Evolutionary conservation across 2,329 filamentous ascomycete species (phyloP).

Genomic region (Alternaria tenuissima): DNA sequence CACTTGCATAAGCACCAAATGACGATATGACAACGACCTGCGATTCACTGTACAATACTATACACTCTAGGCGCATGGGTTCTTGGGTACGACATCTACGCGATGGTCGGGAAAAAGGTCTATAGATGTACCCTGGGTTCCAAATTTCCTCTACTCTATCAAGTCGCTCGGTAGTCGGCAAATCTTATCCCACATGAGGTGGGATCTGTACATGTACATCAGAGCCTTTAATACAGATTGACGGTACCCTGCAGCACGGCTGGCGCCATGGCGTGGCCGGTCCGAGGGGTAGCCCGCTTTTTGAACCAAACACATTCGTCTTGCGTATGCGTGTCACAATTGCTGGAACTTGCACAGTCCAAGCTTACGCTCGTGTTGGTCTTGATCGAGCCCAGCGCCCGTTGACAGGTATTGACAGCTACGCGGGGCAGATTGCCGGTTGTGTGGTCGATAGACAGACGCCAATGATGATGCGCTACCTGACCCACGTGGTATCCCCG

Average conservation of each 20-base stretch:
- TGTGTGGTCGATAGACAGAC: constrained; percentile 13
- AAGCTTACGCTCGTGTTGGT: constrained; percentile 2
- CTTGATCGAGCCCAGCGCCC: constrained; percentile 4
- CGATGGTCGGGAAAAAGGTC: constrained; percentile 15
- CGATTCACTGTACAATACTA: constrained; percentile 44
- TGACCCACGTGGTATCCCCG: constrained; percentile 34
- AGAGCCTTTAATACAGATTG: constrained; percentile 19
- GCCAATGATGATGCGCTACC: constrained; percentile 33
- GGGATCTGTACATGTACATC: constrained; percentile 31
- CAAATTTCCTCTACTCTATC: constrained; percentile 30
- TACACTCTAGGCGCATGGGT: constrained; percentile 36
- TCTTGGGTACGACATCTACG: constrained; percentile 23
- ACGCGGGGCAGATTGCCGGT: constrained; percentile 16
- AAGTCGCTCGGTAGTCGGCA: constrained; percentile 23
- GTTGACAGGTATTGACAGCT: constrained; percentile 20
- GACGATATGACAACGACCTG: constrained; percentile 21
- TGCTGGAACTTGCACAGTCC: constrained; percentile 19
- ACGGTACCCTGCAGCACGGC: constrained; percentile 17
- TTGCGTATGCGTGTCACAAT: constrained; percentile 24
- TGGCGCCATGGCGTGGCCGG: constrained; percentile 21
- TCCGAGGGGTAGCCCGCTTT: constrained; percentile 5
- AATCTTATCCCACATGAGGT: constrained; percentile 19
- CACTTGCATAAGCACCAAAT: constrained; percentile 41
- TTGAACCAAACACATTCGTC: constrained; percentile 18
- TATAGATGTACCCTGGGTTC: background rate